Base-by-base conservation (phyloP, 2,329 filamentous ascomycete genomes). In the Dryadomyces quercivorus region DNA sequence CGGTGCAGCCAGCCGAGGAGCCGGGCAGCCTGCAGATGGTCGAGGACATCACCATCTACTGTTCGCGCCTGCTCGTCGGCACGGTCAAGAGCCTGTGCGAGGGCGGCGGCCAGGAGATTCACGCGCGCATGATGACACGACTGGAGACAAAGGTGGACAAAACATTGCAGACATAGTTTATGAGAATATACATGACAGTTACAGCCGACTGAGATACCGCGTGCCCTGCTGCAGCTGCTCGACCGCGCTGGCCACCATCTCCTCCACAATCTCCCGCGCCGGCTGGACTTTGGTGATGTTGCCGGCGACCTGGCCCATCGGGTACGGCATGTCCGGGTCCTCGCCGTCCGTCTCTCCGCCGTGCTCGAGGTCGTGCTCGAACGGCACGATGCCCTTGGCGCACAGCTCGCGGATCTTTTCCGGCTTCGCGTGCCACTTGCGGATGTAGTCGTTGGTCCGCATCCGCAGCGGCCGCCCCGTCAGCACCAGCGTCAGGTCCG, bases 281-380 rank as follows among this genome's bases (percentile, higher is more conserved):
- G 91, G 89, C 73, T 93, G 82, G 57, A 96, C 80, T 60, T 84
- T 81, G 38, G 72, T 69, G 55, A 96, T 87, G 1, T 84, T 77
- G 1, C 86, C 91, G 1, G 89, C 87, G 9, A 96, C 91, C 72
- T 95, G 89, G 1, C 92, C 92, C 92, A 96, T 96, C 64, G 96
- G 66, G 69, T 92, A 90, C 13, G 92, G 92, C 55, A 86, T 74
- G 64, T 96, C 92, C 13, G 95, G 73, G 44, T 95, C 89, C 54
- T 83, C 84, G 2, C 12, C 42, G 12, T 44, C 42, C 5, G n/a
- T 44, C 42, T 16, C 26, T 8, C 54, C 56, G 40, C 5, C 43
- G 10, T 47, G 53, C 51, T 95, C 88, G 63, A 95, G 74, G 65
- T 97, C 92, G 64, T 88, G 76, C 70, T 85, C 81, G 59, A 96